Evolutionary conservation across 169 alveolate species (phyloP), one percentile per base, ranked within the genome.

Genomic region (Pseudocohnilembus persalinus): DNA sequence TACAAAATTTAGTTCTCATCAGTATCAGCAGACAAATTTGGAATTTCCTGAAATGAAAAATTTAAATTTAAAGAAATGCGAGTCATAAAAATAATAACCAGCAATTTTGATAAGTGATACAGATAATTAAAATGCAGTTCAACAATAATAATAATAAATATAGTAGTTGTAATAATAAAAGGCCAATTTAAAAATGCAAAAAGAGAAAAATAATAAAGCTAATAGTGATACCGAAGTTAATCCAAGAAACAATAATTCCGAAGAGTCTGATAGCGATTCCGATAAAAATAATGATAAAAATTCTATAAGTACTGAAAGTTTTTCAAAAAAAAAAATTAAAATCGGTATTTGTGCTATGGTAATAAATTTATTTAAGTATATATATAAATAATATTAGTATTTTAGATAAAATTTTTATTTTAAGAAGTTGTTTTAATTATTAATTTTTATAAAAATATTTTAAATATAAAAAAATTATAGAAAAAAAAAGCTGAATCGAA

Each of bases 341-440:
- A 77, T 77, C 26, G 82, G 82, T 25, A 77, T 77, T 33, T 77
- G 82, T 34, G 74, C 82, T 0, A 77, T 77, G 82, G 82, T 77
- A 77, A 32, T 49, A 49, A 49, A 49, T 49, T 15, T 15, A 73
- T 73, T 15, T 73, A n/a, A n/a, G 77, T 15, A 73, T 15, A n/a
- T 73, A 73, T 73, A 29, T n/a, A 15, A 15, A 15, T 64, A 24
- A 64, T 64, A 16, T 64, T 24, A 64, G 16, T 24, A 64, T 64
- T 64, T 64, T 64, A 16, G 26, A 24, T 16, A 26, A 64, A 64
- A 73, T n/a, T 25, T 73, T 73, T 28, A 0, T n/a, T 24, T 25
- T 27, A 28, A 6, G 31, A 73, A n/a, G n/a, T n/a, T n/a, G n/a
- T n/a, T n/a, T n/a, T n/a, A n/a, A n/a, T n/a, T n/a, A n/a, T n/a